phyloP scores from a whole-genome alignment of 257 asterid species.

The Avicennia marina region DNA sequence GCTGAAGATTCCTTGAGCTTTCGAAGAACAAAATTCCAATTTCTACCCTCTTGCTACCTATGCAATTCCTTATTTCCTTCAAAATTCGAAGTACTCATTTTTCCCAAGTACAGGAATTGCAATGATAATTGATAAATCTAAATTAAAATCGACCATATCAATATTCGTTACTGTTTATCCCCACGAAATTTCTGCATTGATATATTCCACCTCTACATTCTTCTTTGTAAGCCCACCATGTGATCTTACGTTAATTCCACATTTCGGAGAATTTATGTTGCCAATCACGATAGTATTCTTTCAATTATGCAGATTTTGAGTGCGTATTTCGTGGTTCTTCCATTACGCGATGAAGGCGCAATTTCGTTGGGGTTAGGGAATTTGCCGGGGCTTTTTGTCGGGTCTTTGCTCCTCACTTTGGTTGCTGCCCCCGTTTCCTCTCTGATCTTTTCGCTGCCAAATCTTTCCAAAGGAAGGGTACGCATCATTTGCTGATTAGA shows the following conservation, averaged over 20 bases:
- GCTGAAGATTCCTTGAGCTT: too few species aligned
- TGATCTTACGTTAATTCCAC: too few species aligned
- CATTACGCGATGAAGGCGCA: constrained; percentile 99
- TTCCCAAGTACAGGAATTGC: constrained; percentile 2
- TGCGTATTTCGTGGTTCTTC: constrained; percentile 95
- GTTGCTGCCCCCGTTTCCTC: constrained; percentile 93
- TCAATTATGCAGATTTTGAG: constrained; percentile 66
- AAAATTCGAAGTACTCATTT: too few species aligned
- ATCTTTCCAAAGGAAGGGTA: constrained; percentile 88
- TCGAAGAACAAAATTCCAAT: too few species aligned
- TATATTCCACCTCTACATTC: constrained; percentile 71
- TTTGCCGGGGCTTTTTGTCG: constrained; percentile 78
- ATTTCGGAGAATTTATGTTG: not conserved
- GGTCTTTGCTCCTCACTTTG: constrained; percentile 84
- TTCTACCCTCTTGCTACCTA: too few species aligned
- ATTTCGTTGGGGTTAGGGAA: constrained; percentile 79
- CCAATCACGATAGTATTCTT: not conserved
- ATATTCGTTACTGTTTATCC: constrained; percentile 76
- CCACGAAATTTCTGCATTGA: constrained; percentile 70
- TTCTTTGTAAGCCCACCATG: constrained; percentile 58
- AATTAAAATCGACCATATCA: constrained; percentile 56
- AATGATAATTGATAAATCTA: constrained; percentile 56
- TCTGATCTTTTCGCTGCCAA: constrained; percentile 82
- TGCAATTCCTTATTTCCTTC: too few species aligned
- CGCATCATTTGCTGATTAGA: constrained; percentile 8